Evolutionary conservation across 257 asterid genomes (phyloP).

Genomic region (Anisodus acutangulus): DNA sequence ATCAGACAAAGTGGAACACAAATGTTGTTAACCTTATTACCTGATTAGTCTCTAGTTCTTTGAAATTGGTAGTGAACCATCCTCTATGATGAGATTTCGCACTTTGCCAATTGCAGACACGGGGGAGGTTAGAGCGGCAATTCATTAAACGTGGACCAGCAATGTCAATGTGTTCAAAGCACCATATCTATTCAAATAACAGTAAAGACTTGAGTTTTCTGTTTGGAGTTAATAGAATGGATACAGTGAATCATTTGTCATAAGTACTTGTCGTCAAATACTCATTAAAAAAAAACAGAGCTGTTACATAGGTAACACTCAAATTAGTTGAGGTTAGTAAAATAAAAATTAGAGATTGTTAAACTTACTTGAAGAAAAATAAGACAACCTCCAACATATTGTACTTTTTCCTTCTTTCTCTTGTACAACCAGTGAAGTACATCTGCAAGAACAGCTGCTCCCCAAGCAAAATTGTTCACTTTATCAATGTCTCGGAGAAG

Average conservation of each 20-base stretch:
- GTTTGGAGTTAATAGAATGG: constrained; percentile 23
- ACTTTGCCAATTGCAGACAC: constrained; percentile 40
- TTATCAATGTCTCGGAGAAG: constrained; percentile 35
- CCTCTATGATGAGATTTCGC: constrained; percentile 31
- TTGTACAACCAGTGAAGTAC: constrained; percentile 36
- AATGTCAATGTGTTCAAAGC: constrained; percentile 34
- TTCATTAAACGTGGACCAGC: constrained; percentile 33
- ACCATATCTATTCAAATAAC: constrained; percentile 40
- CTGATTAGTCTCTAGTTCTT: constrained; percentile 35
- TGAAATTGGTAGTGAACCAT: constrained; percentile 32
- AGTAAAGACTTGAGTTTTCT: neutral
- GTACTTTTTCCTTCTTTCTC: constrained; percentile 35
- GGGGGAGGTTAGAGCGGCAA: constrained; percentile 28
- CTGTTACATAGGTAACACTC: neutral
- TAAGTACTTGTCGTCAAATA: constrained; percentile 1
- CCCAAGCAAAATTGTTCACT: constrained; percentile 39
- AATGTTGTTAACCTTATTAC: constrained; percentile 16
- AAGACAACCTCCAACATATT: constrained; percentile 45
- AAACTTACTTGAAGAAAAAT: constrained; percentile 40
- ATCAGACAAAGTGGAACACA: neutral
- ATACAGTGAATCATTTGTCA: neutral
- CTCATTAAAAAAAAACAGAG: neutral
- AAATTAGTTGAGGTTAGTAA: neutral
- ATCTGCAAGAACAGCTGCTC: constrained; percentile 39
- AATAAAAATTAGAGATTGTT: neutral